Conservation (phyloP, 495 filamentous ascomycete genomes). For the Glonium stellatum region DNA sequence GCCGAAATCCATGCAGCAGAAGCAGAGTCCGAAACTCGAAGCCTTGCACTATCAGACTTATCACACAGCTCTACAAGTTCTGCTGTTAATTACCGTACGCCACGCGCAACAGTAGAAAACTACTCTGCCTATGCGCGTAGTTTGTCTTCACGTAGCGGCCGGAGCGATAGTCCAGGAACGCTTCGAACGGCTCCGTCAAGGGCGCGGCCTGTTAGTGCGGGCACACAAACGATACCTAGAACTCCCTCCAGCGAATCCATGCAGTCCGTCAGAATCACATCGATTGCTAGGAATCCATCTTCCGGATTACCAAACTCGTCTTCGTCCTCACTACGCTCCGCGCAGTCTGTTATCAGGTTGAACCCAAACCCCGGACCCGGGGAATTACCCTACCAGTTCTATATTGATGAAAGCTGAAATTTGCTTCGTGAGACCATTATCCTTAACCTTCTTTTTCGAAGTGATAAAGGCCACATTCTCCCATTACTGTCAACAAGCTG, state of each 20-base stretch:
- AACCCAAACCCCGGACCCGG: slow-evolving; percentile 5
- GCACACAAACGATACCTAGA: slow-evolving; percentile 6
- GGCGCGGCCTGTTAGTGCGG: slow-evolving; percentile 2
- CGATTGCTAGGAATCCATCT: slow-evolving; percentile 15
- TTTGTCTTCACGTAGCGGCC: neutral
- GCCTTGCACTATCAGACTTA: slow-evolving; percentile 13
- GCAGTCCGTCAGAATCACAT: neutral
- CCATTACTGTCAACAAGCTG: no score
- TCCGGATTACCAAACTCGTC: slow-evolving; percentile 21
- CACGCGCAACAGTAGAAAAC: neutral
- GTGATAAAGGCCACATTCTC: no score
- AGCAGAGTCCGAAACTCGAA: slow-evolving; percentile 9
- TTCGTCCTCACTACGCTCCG: slow-evolving; percentile 11
- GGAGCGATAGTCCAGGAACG: slow-evolving; percentile 18
- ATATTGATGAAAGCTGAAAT: slow-evolving; percentile 5
- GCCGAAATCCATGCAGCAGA: slow-evolving; percentile 10
- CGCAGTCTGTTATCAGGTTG: slow-evolving; percentile 14
- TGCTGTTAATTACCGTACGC: slow-evolving; percentile 16
- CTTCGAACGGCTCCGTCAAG: slow-evolving; percentile 14
- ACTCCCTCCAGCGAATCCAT: slow-evolving; percentile 18
- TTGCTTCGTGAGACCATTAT: no score
- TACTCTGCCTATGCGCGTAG: slow-evolving; percentile 2
- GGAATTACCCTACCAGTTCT: slow-evolving; percentile 19
- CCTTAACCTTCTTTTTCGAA: no score
- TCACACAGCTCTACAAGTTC: slow-evolving; percentile 10